A percentile compares a stretch with the other conserved stretches of the same genome.
phyloP scores from a whole-genome alignment of 1,139 yeast genomes.

The Candida labiduridarum region DNA sequence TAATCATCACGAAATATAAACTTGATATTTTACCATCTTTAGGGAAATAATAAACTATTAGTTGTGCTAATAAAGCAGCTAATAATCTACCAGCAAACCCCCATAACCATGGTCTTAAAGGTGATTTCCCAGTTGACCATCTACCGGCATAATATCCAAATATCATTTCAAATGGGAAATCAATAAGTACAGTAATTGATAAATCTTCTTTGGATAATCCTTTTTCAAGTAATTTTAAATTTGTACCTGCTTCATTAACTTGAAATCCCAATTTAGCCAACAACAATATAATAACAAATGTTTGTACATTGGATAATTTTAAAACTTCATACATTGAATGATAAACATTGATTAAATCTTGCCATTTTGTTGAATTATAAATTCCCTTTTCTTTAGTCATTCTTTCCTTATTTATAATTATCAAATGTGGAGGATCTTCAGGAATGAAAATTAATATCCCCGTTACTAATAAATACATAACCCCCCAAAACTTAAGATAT shows the following conservation, averaged over 20 bases:
- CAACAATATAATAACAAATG: slow-evolving; percentile 72
- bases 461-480: slow-evolving; percentile 70
- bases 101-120: slow-evolving; percentile 85
- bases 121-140: slow-evolving; percentile 78
- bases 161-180: slow-evolving; percentile 92
- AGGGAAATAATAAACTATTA: slow-evolving; percentile 76
- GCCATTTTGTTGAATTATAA: slow-evolving; percentile 30
- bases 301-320: slow-evolving; percentile 73
- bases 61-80: slow-evolving; percentile 77
- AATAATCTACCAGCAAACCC: slow-evolving; percentile 85
- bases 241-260: slow-evolving; percentile 95
- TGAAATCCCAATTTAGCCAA: slow-evolving; percentile 91
- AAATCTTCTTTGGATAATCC: slow-evolving; percentile 93
- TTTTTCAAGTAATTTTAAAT: slow-evolving; percentile 85
- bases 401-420: slow-evolving; percentile 40
- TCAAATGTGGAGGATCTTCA: slow-evolving; percentile 64
- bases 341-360: slow-evolving; percentile 57
- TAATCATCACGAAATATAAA: slow-evolving; percentile 66
- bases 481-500: slow-evolving; percentile 79
- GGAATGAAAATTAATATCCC: slow-evolving; percentile 53
- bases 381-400: slow-evolving; percentile 35
- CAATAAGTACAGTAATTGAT: slow-evolving; percentile 88
- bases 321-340: slow-evolving; percentile 75
- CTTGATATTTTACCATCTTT: slow-evolving; percentile 44
- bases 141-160: slow-evolving; percentile 96